Evolutionary conservation across 306 rosid genomes (phyloP), one percentile per base, ranked within the genome.

Genomic region (Senna tora): DNA sequence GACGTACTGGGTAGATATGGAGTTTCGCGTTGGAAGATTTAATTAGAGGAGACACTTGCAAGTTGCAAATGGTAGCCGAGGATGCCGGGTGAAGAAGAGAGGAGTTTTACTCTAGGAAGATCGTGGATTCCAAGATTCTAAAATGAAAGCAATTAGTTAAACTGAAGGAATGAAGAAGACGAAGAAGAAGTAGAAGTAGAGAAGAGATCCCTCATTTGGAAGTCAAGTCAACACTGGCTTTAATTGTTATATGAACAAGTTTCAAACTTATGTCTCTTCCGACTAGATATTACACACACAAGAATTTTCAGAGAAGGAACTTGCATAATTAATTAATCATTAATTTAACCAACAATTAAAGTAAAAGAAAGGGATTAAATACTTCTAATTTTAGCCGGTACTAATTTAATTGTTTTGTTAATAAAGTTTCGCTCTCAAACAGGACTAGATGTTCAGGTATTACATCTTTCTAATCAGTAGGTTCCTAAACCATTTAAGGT

Each of bases 71-170:
- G 43, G 65, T 7, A 21, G 28, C 67, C 16, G 47, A 36, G 67
- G 67, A 34, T 61, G 67, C 67, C 65, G 36, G 65, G 46, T 45
- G 65, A 59, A 33, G 65, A 34, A 33, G 65, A 59, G 46, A 59
- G 65, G 45, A 25, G 30, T 25, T 25, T 59, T n/a, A 9, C 65
- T 59, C 65, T 8, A 9, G 3, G 67, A 61, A 61, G 67, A 61
- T 61, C 67, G 30, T 61, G 32, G 67, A 11, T 36, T 61, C 32
- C 9, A 61, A 36, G 67, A 61, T 16, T 34, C 65, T 59, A 14
- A 34, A 34, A 59, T 59, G 46, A 34, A 59, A 59, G 65, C 65
- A 59, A n/a, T n/a, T n/a, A n/a, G n/a, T n/a, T n/a, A n/a, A 59
- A 34, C 65, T 21, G 9, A 16, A 59, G 65, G 5, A 38, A 60